A percentile compares a stretch with the other conserved stretches of the same genome.
These are phyloP conservation scores for Thuidium tamariscinum DNA, from an alignment of 225 moss, liverwort and hornwort species.

Conservation along the genomic window DNA sequence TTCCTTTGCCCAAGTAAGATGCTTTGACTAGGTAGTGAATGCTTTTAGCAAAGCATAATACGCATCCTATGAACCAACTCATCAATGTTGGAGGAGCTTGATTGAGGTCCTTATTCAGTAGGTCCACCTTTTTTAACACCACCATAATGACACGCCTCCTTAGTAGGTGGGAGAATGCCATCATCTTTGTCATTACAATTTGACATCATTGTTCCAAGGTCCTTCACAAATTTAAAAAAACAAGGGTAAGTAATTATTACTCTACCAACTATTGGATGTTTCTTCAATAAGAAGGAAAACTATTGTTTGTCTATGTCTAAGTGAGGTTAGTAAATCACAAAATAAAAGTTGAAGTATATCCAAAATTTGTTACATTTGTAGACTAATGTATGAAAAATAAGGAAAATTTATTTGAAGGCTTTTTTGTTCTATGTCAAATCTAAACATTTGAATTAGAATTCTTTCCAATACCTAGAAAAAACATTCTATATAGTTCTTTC, in stretches of 20 bases:
- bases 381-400: not conserved
- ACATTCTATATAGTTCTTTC: no score
- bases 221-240: not conserved
- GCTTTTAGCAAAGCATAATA: slow-evolving; percentile 53
- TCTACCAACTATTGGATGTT: not conserved
- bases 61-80: slow-evolving; percentile 40
- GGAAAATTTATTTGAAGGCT: no score
- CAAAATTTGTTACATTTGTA: not conserved
- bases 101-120: slow-evolving; percentile 32
- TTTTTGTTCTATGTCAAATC: not conserved
- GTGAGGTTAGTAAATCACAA: rapidly evolving
- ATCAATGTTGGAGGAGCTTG: slow-evolving; percentile 14
- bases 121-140: slow-evolving; percentile 13
- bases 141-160: not conserved
- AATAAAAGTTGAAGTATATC: not conserved
- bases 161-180: slow-evolving; percentile 46
- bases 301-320: rapidly evolving
- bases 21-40: slow-evolving; percentile 48
- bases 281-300: not conserved
- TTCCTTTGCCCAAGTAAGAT: slow-evolving; percentile 36
- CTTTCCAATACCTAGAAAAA: no score
- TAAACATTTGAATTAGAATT: rapidly evolving
- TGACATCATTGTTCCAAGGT: not conserved
- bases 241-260: no score
- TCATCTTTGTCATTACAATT: slow-evolving; percentile 11